These are phyloP conservation scores for Ormosia emarginata DNA, from an alignment of 306 rosid genomes.

Conservation along the genomic window DNA sequence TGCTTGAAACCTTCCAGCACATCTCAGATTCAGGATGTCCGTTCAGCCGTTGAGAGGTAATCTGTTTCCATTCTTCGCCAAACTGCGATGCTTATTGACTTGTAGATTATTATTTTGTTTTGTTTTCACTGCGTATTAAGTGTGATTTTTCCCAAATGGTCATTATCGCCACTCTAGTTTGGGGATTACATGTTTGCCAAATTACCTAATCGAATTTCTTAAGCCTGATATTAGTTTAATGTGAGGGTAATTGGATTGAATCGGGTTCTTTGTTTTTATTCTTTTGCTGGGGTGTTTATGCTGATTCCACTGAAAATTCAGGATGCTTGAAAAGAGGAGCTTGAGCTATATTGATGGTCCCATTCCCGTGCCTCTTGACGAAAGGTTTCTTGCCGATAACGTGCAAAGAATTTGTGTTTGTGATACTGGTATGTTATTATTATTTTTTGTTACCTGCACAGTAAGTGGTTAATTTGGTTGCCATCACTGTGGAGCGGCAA, in stretches of 20 bases:
- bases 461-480: not conserved
- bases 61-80: not conserved
- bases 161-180: not conserved
- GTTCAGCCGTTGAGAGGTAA: conserved; percentile 71
- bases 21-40: conserved; percentile 63
- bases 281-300: not conserved
- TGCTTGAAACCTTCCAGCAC: conserved; percentile 83
- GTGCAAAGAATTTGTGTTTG: conserved; percentile 76
- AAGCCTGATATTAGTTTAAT: not conserved
- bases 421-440: conserved; percentile 55
- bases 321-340: conserved; percentile 96
- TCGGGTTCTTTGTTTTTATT: not conserved
- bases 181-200: not conserved
- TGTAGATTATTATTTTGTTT: not conserved
- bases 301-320: conserved; percentile 18
- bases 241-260: not conserved
- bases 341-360: conserved; percentile 86
- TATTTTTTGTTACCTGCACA: too few species aligned
- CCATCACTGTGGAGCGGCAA: not conserved
- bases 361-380: conserved; percentile 66
- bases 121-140: not conserved
- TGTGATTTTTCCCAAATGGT: not conserved
- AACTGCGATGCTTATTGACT: not conserved
- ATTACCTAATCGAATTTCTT: not conserved
- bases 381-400: conserved; percentile 65